Evolutionary conservation across 192 early-diverging fungal species (phyloP).

Genomic region (Dissophora globulifera): DNA sequence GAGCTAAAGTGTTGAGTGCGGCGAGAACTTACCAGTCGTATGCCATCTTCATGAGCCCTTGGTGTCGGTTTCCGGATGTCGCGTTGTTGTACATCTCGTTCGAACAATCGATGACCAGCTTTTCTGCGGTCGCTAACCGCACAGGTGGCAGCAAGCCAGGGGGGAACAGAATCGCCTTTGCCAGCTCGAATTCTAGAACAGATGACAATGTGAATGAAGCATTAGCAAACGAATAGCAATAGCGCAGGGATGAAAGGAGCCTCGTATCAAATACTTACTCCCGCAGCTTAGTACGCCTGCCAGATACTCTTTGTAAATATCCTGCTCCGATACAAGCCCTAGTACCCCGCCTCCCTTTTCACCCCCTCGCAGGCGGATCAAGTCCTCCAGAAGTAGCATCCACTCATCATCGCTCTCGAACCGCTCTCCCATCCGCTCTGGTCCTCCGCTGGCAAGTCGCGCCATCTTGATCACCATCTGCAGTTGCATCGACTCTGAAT

Average conservation of each 20-base stretch:
- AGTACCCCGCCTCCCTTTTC: constrained; percentile 62
- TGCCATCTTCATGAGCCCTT: constrained; percentile 77
- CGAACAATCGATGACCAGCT: constrained; percentile 74
- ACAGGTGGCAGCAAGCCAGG: constrained; percentile 50
- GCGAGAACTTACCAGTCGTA: constrained; percentile 80
- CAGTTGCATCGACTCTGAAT: constrained; percentile 59
- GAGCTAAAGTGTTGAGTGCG: too few species aligned
- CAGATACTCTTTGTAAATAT: constrained; percentile 71
- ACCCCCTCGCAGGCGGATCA: constrained; percentile 63
- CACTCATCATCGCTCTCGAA: constrained; percentile 75
- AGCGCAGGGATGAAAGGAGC: too few species aligned
- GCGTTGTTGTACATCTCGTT: constrained; percentile 82
- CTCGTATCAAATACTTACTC: constrained; percentile 55
- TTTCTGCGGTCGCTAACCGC: constrained; percentile 60
- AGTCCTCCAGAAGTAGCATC: constrained; percentile 70
- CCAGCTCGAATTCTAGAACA: constrained; percentile 63
- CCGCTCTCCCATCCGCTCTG: constrained; percentile 61
- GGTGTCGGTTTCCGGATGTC: constrained; percentile 68
- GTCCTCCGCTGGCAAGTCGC: constrained; percentile 57
- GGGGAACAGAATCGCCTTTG: constrained; percentile 63
- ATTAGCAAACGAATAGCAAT: too few species aligned
- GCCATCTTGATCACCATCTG: constrained; percentile 71
- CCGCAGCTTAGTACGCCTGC: constrained; percentile 69
- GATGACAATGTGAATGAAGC: too few species aligned
- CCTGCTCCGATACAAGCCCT: constrained; percentile 58